Conservation (phyloP, 495 filamentous ascomycete species). For the Cudoniella acicularis region DNA sequence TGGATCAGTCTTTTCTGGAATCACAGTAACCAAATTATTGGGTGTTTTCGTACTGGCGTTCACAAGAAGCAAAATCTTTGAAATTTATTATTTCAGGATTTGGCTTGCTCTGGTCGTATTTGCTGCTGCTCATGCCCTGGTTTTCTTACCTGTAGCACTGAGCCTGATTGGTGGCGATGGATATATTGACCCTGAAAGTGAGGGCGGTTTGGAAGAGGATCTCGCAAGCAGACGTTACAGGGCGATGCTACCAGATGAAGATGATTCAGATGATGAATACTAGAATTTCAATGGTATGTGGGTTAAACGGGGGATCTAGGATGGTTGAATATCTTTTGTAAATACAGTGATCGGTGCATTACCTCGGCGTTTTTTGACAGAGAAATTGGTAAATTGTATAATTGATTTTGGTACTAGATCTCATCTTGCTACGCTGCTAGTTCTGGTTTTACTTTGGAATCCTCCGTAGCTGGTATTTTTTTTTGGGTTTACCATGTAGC, state of each 20-base stretch:
- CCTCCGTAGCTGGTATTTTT: no score
- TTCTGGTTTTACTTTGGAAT: no score
- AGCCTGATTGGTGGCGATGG: slow-evolving; percentile 84
- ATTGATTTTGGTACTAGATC: no score
- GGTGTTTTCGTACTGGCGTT: slow-evolving; percentile 92
- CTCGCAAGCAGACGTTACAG: slow-evolving; percentile 48
- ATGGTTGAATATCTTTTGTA: no score
- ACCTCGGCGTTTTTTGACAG: no score
- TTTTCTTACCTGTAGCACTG: slow-evolving; percentile 88
- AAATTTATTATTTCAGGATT: slow-evolving; percentile 97
- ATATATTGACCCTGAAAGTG: slow-evolving; percentile 76
- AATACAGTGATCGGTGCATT: not conserved
- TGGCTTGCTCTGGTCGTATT: slow-evolving; percentile 89
- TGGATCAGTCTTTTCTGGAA: slow-evolving; percentile 89
- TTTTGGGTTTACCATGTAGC: no score
- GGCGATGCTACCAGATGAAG: slow-evolving; percentile 38
- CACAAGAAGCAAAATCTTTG: slow-evolving; percentile 96
- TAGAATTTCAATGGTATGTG: not conserved
- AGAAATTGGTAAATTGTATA: not conserved
- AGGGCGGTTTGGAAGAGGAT: slow-evolving; percentile 81
- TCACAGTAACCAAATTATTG: slow-evolving; percentile 91
- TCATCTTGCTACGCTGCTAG: no score
- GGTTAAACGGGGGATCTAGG: not conserved
- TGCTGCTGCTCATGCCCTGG: slow-evolving; percentile 82
- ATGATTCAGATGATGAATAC: slow-evolving; percentile 27